Percentiles rank a stretch among this genome's conserved stretches.
Evolutionary conservation across 208 protist genomes (phyloP).

Genomic region (Acanthamoeba healyi): DNA sequence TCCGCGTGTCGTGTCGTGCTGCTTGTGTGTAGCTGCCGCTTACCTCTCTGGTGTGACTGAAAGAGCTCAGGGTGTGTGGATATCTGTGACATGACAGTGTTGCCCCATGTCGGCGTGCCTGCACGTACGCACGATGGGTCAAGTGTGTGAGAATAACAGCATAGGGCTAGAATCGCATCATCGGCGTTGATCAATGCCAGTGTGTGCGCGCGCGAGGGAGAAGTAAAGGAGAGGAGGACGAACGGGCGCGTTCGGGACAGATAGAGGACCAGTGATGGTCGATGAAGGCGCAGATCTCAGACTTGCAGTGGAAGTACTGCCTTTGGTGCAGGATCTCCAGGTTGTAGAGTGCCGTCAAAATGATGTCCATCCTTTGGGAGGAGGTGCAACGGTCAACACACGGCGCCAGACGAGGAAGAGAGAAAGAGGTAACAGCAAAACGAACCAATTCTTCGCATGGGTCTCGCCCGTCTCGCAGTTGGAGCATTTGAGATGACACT

Average conservation of each 20-base stretch:
- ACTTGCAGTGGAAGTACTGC: conserved; percentile 60
- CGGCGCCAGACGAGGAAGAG: too few relatives aligned
- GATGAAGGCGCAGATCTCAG: conserved; percentile 67
- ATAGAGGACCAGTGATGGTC: conserved; percentile 70
- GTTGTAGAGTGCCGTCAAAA: conserved; percentile 65
- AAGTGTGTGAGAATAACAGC: background rate
- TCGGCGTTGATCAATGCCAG: too few relatives aligned
- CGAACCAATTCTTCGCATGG: conserved; percentile 49
- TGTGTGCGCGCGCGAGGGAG: background rate
- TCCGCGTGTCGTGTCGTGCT: background rate
- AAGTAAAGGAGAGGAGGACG: conserved; percentile 9
- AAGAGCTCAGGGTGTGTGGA: conserved; percentile 70
- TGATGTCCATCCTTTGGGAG: conserved; percentile 72
- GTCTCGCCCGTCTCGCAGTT: conserved; percentile 52
- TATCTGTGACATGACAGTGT: conserved; percentile 74
- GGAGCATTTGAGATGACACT: conserved; percentile 67
- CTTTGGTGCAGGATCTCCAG: conserved; percentile 64
- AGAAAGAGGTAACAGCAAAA: background rate
- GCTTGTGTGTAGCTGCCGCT: background rate
- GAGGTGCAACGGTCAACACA: too few relatives aligned
- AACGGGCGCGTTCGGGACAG: conserved; percentile 62
- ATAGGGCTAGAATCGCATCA: background rate
- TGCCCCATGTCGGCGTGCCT: conserved; percentile 60
- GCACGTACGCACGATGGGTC: background rate
- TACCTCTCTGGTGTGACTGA: conserved; percentile 54